These are phyloP conservation scores for Forsythia suspensa DNA, from an alignment of 257 asterid genomes.

Conservation along the genomic window DNA sequence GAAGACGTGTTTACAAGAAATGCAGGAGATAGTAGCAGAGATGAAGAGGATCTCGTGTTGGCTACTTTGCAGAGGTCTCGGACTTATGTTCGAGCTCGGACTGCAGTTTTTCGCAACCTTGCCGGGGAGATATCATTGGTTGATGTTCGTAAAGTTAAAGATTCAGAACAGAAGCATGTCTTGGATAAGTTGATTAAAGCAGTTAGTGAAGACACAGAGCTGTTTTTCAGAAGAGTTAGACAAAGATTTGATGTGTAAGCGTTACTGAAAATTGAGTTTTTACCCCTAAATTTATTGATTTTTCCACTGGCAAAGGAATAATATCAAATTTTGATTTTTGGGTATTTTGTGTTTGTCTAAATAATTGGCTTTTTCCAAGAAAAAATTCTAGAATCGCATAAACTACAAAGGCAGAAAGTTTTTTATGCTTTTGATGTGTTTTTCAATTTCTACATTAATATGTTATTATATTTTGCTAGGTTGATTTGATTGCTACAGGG, in stretches of 20 bases:
- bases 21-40: constrained; percentile 23
- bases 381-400: no score
- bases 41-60: constrained; percentile 57
- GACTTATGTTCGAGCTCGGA: constrained; percentile 60
- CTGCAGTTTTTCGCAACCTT: constrained; percentile 44
- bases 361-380: neutral
- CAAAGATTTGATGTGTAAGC: constrained; percentile 83
- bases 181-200: constrained; percentile 56
- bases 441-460: no score
- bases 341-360: neutral
- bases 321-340: neutral
- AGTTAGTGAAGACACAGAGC: constrained; percentile 56
- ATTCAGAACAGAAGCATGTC: constrained; percentile 48
- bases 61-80: constrained; percentile 76
- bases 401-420: no score
- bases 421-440: no score
- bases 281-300: neutral
- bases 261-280: neutral
- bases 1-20: constrained; percentile 38
- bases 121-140: constrained; percentile 64
- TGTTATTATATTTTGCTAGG: no score
- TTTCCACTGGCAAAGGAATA: neutral
- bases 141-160: constrained; percentile 51
- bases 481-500: no score
- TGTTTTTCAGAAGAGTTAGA: constrained; percentile 64